Evolutionary conservation across 129 eudicot species (phyloP), one percentile per base, ranked within the genome.

Genomic region (Helichrysum umbraculigerum): DNA sequence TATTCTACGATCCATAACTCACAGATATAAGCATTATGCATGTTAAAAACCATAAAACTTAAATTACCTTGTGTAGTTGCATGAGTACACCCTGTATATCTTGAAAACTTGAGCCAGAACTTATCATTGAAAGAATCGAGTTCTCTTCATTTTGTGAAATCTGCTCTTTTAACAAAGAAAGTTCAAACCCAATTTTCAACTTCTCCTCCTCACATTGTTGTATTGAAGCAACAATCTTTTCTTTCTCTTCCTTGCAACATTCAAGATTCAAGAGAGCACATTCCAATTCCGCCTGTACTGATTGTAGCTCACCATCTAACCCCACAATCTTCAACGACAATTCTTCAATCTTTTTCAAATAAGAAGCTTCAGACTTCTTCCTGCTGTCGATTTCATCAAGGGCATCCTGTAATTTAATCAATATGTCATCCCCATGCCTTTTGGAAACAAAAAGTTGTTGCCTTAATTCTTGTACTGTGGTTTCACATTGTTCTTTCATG

Each of bases 221-320:
- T 74, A 92, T 47, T 44, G 79, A 82, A 47, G 76, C 74, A 66
- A 79, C 83, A 34, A 91, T 85, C 70, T 84, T 89, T 79, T 87
- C 87, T 71, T 95, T 91, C 76, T 95, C 99, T 85, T 95, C 97
- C 88, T 82, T 95, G 85, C 99, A 91, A 74, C 99, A 95, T 76
- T 91, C 97, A 28, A 95, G 88, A 75, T 90, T 91, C 68, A 95
- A 81, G 17, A 83, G 54, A 8, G 97, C 86, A 76, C 97, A 95
- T 57, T 95, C 99, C 63, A 91, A 73, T 74, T 91, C 96, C 5
- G 97, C 83, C 78, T 80, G 82, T 47, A 85, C 73, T 0, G 89
- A 85, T 64, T 85, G 78, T 30, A 95, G 73, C 39, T 95, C 89
- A 30, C 68, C 83, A 70, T 95, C 99, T 77, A 89, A 82, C 66